Conservation (phyloP, 345 rosid genomes). For the Euclidium syriacum region DNA sequence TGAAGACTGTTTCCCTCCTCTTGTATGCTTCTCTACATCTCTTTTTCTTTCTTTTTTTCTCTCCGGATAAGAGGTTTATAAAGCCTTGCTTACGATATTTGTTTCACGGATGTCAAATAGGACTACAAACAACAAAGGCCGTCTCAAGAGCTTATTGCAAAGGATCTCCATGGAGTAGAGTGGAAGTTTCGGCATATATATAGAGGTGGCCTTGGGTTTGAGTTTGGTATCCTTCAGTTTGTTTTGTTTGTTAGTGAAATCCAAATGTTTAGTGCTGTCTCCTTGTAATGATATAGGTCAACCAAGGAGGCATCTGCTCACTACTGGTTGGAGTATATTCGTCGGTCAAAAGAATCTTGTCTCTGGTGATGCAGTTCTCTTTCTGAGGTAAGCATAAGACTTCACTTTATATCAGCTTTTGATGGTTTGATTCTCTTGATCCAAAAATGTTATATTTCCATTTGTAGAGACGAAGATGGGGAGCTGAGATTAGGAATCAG, state of each 20-base stretch:
- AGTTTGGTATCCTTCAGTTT: constrained; percentile 8
- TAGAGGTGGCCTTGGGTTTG: constrained; percentile 49
- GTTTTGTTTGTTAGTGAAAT: constrained; percentile 2
- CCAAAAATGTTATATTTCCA: not conserved
- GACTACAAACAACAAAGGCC: constrained; percentile 88
- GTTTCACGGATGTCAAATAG: constrained; percentile 38
- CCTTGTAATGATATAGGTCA: constrained; percentile 53
- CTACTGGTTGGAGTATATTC: constrained; percentile 94
- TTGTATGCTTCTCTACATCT: constrained; percentile 35
- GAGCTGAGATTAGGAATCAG: constrained; percentile 85
- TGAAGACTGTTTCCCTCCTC: constrained; percentile 84
- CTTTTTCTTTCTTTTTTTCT: not conserved
- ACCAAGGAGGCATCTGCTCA: constrained; percentile 96
- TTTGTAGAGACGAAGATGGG: constrained; percentile 64
- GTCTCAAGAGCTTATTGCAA: constrained; percentile 84
- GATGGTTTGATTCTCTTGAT: constrained; percentile 1
- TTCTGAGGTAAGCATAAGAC: constrained; percentile 52
- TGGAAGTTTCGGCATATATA: constrained; percentile 91
- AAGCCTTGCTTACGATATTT: not conserved
- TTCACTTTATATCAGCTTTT: constrained; percentile 7
- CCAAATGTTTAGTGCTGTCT: not conserved
- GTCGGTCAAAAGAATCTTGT: constrained; percentile 89
- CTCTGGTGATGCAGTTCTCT: constrained; percentile 92
- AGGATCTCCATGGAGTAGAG: constrained; percentile 82
- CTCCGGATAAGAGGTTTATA: not conserved